Evolutionary conservation across 306 rosid species (phyloP).

Genomic region (Cucurbita ficifolia): DNA sequence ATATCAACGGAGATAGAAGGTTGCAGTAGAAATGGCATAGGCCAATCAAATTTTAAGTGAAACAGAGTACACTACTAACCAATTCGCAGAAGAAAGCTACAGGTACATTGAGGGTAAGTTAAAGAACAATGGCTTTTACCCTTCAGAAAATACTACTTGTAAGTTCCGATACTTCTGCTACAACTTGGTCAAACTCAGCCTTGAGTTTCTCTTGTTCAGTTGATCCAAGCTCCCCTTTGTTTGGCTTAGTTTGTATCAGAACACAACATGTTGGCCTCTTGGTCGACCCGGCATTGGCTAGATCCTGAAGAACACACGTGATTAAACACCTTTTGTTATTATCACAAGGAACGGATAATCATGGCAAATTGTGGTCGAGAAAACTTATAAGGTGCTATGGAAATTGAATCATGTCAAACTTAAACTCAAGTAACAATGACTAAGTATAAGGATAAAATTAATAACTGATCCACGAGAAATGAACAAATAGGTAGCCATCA

Average conservation of each 20-base stretch:
- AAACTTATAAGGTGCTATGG: too few relatives aligned
- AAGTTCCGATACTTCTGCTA: slow-evolving; percentile 40
- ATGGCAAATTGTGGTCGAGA: background rate
- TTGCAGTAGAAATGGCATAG: background rate
- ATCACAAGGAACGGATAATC: background rate
- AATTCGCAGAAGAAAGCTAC: background rate
- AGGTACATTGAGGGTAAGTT: background rate
- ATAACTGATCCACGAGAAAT: background rate
- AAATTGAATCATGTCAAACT: background rate
- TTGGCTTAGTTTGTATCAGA: slow-evolving; percentile 63
- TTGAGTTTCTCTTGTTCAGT: slow-evolving; percentile 64
- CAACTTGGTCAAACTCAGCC: slow-evolving; percentile 57
- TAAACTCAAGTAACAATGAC: background rate
- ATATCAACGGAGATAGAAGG: background rate
- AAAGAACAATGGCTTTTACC: background rate
- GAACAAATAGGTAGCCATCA: background rate
- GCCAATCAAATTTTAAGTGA: background rate
- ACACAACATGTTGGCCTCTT: slow-evolving; percentile 98
- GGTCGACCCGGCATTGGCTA: slow-evolving; percentile 83
- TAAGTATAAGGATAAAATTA: background rate
- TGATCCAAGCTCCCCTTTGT: slow-evolving; percentile 52
- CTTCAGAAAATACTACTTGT: slow-evolving; percentile 46
- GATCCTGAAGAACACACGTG: slow-evolving; percentile 39
- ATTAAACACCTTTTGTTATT: background rate
- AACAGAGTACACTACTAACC: background rate